These are phyloP conservation scores for Lachancea cidri DNA, from an alignment of 805 yeast genomes.

Conservation along the genomic window DNA sequence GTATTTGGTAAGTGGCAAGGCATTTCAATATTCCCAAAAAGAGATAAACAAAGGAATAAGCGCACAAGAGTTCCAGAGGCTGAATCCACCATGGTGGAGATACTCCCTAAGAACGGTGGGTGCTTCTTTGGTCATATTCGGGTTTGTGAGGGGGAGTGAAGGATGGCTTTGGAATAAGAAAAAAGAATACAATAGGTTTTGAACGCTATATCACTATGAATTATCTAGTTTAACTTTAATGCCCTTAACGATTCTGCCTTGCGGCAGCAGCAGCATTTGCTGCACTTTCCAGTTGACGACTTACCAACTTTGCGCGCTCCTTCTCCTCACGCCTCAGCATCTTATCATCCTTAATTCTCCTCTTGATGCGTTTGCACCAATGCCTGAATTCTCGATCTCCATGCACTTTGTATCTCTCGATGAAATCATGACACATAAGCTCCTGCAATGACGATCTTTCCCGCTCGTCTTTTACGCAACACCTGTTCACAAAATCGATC, in stretches of 20 bases:
- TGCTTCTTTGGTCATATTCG: constrained; percentile 48
- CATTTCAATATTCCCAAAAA: constrained; percentile 45
- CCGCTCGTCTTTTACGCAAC: constrained; percentile 65
- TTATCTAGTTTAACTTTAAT: background rate
- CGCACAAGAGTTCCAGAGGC: constrained; percentile 30
- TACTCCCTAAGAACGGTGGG: constrained; percentile 49
- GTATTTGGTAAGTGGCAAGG: constrained; percentile 53
- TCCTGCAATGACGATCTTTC: constrained; percentile 72
- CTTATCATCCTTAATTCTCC: constrained; percentile 28
- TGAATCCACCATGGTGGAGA: constrained; percentile 61
- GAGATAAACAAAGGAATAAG: constrained; percentile 32
- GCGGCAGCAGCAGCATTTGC: constrained; percentile 21
- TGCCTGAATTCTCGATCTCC: constrained; percentile 37
- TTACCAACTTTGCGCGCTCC: constrained; percentile 28
- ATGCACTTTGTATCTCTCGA: constrained; percentile 30
- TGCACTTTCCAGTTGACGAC: constrained; percentile 23
- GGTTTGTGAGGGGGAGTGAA: constrained; percentile 59
- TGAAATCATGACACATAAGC: constrained; percentile 41
- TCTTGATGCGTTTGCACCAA: constrained; percentile 38
- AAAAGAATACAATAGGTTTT: constrained; percentile 13
- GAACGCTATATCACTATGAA: background rate
- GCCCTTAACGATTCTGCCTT: constrained; percentile 6
- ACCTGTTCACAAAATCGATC: constrained; percentile 64
- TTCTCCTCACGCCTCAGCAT: constrained; percentile 28
- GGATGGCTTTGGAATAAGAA: constrained; percentile 49